These are phyloP conservation scores for Vicia faba DNA, from an alignment of 306 rosid genomes.

Conservation along the genomic window DNA sequence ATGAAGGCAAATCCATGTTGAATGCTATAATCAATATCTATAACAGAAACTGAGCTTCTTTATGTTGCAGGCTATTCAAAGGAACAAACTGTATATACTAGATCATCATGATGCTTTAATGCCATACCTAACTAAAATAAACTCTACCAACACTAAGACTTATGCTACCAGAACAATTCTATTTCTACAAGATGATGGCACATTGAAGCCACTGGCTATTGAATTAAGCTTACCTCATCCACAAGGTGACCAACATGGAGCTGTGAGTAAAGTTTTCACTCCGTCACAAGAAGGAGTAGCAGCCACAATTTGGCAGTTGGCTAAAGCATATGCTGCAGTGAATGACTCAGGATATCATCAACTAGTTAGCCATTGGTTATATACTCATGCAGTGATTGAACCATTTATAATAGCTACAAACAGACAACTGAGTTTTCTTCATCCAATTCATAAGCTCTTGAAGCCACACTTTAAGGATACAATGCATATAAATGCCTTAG, in stretches of 20 bases:
- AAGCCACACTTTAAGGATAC: constrained; percentile 91
- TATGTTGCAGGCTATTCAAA: constrained; percentile 62
- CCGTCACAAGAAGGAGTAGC: constrained; percentile 64
- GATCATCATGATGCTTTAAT: constrained; percentile 87
- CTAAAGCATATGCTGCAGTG: constrained; percentile 88
- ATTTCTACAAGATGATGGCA: constrained; percentile 74
- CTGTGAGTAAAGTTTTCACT: constrained; percentile 72
- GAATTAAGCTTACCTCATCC: constrained; percentile 94
- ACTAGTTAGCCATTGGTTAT: constrained; percentile 90
- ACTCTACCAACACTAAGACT: constrained; percentile 80
- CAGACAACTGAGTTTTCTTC: constrained; percentile 78
- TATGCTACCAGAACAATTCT: constrained; percentile 82
- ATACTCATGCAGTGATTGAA: constrained; percentile 92
- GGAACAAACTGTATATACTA: constrained; percentile 63
- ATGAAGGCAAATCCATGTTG: neutral
- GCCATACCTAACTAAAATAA: constrained; percentile 75
- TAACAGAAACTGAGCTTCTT: constrained; percentile 3
- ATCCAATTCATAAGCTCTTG: constrained; percentile 82
- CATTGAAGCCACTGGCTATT: constrained; percentile 81
- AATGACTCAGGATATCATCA: constrained; percentile 97
- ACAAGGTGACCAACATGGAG: constrained; percentile 73
- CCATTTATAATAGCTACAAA: constrained; percentile 86
- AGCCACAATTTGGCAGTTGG: constrained; percentile 83
- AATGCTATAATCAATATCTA: constrained; percentile 8
- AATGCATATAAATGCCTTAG: constrained; percentile 87